These are phyloP conservation scores for Boletus coccyginus DNA, from an alignment of 768 basidiomycete genomes.

Conservation along the genomic window DNA sequence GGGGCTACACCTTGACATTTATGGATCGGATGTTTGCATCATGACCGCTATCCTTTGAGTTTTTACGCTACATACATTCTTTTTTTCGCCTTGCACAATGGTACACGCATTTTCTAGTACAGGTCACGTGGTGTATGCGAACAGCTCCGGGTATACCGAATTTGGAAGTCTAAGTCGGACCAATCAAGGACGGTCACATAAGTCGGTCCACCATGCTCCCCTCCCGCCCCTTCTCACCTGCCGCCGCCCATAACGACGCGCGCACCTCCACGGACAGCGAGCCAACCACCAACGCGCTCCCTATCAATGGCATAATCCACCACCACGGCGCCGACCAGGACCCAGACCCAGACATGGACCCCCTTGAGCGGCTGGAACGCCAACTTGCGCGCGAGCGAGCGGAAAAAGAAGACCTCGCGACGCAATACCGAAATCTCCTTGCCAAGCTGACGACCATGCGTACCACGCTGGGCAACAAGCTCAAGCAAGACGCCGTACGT, in stretches of 20 bases:
- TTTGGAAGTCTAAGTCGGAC: slow-evolving; percentile 12
- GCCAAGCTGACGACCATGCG: slow-evolving; percentile 92
- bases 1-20: background rate
- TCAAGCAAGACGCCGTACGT: slow-evolving; percentile 94
- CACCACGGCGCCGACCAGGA: slow-evolving; percentile 39
- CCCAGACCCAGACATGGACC: slow-evolving; percentile 45
- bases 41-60: background rate
- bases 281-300: slow-evolving; percentile 28
- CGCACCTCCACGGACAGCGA: slow-evolving; percentile 46
- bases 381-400: slow-evolving; percentile 74
- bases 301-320: slow-evolving; percentile 34
- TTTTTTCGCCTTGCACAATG: background rate
- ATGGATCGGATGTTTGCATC: background rate
- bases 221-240: slow-evolving; percentile 33
- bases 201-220: slow-evolving; percentile 18
- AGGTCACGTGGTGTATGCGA: slow-evolving; percentile 10
- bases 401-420: slow-evolving; percentile 85
- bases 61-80: background rate
- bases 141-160: background rate
- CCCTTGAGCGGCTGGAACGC: slow-evolving; percentile 58
- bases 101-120: background rate
- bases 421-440: slow-evolving; percentile 83
- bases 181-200: background rate
- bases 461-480: slow-evolving; percentile 87
- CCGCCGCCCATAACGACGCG: slow-evolving; percentile 9